phyloP scores from a whole-genome alignment of 2,329 filamentous ascomycete species.

The Beauveria medogensis region DNA sequence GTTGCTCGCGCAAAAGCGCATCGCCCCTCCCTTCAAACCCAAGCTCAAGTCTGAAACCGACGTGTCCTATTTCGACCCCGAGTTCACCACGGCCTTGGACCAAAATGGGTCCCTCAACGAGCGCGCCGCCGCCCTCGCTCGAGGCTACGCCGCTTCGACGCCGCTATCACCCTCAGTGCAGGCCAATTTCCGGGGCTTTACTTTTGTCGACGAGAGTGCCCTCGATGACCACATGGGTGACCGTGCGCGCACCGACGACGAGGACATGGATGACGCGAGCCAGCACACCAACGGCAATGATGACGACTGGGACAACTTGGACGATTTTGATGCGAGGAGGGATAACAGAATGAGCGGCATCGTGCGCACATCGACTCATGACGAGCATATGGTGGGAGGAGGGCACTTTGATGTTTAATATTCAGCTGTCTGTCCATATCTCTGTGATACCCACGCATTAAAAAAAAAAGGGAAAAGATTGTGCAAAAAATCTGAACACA shows the following conservation, averaged over 20 bases:
- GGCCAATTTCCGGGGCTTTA: conserved; percentile 97
- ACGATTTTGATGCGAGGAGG: conserved; percentile 44
- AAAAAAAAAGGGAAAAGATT: neutral
- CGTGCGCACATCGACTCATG: conserved; percentile 47
- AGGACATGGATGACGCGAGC: conserved; percentile 51
- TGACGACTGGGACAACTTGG: conserved; percentile 51
- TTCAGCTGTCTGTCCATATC: conserved; percentile 3
- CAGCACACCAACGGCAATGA: conserved; percentile 29
- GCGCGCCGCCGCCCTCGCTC: conserved; percentile 76
- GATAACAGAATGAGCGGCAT: conserved; percentile 58
- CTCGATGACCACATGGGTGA: conserved; percentile 76
- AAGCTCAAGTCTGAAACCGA: conserved; percentile 94
- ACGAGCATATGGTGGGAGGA: conserved; percentile 57
- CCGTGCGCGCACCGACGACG: conserved; percentile 39
- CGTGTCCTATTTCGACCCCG: conserved; percentile 96
- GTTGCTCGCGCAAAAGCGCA: conserved; percentile 77
- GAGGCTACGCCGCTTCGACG: conserved; percentile 80
- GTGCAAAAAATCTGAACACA: neutral
- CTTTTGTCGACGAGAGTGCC: conserved; percentile 95
- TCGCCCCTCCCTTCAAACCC: conserved; percentile 94
- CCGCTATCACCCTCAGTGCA: conserved; percentile 92
- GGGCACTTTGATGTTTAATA: conserved; percentile 56
- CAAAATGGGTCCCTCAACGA: conserved; percentile 84
- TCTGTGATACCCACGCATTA: conserved; percentile 1
- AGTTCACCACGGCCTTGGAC: conserved; percentile 92